These are phyloP conservation scores for Pleurozium schreberi DNA, from an alignment of 225 moss, liverwort and hornwort genomes.

Conservation along the genomic window DNA sequence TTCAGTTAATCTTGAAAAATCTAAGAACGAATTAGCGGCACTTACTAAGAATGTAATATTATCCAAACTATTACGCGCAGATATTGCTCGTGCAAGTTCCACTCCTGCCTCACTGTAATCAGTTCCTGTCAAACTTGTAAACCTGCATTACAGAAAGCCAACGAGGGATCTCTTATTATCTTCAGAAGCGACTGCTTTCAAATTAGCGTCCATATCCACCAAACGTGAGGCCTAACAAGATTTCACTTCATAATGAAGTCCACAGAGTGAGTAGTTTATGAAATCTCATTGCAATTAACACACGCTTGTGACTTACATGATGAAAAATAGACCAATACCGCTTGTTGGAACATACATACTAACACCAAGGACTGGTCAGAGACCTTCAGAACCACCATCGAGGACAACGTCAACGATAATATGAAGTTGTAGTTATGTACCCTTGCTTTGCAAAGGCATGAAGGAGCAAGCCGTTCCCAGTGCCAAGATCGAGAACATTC, in stretches of 20 bases:
- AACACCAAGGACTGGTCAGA: background rate
- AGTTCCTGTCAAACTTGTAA: slow-evolving; percentile 74
- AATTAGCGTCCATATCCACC: background rate
- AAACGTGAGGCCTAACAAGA: background rate
- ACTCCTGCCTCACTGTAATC: slow-evolving; percentile 87
- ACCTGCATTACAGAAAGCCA: slow-evolving; percentile 39
- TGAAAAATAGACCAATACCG: background rate
- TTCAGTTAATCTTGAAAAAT: background rate
- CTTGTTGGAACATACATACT: background rate
- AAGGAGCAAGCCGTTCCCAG: slow-evolving; percentile 92
- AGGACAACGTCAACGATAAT: background rate
- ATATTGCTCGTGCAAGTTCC: slow-evolving; percentile 78
- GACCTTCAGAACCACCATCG: background rate
- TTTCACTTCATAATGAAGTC: background rate
- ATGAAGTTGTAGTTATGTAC: slow-evolving; percentile 17
- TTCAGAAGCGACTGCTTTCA: background rate
- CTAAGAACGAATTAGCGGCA: background rate
- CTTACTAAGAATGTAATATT: slow-evolving; percentile 62
- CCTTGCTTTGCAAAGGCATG: slow-evolving; percentile 88
- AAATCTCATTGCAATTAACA: background rate
- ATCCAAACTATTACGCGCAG: slow-evolving; percentile 48
- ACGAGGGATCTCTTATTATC: background rate
- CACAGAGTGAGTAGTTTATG: background rate
- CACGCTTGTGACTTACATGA: background rate
- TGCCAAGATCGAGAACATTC: slow-evolving; percentile 87